These are phyloP conservation scores for Rhododendron simsii DNA, from an alignment of 148 eudicot genomes.

Conservation along the genomic window DNA sequence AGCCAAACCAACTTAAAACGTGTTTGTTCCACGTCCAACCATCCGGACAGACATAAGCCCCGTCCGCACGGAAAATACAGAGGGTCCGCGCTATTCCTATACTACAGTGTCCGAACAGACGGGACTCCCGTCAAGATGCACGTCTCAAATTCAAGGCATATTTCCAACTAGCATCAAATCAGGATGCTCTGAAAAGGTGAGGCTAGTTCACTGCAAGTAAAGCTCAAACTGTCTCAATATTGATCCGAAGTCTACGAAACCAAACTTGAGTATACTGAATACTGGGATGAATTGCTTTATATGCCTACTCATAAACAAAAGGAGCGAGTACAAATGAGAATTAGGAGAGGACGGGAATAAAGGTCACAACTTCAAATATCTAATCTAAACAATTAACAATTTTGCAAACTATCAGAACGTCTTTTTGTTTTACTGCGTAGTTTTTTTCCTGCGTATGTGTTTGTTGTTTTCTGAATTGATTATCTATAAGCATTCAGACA, in stretches of 20 bases:
- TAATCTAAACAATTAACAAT: not conserved
- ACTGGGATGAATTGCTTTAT: not conserved
- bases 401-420: not conserved
- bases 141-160: not conserved
- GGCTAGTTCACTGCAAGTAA: not conserved
- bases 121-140: not conserved
- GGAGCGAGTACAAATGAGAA: not conserved
- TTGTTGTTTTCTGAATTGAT: not conserved
- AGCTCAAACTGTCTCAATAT: not conserved
- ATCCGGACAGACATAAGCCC: not conserved
- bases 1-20: not conserved
- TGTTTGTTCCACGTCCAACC: not conserved
- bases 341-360: not conserved
- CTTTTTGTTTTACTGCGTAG: not conserved
- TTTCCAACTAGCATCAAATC: slow-evolving; percentile 5
- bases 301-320: not conserved
- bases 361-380: not conserved
- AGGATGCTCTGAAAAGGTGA: not conserved
- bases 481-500: not conserved
- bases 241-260: not conserved
- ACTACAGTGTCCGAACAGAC: not conserved
- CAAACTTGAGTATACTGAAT: not conserved
- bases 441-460: not conserved
- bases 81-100: not conserved
- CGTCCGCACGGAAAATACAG: not conserved